Evolutionary conservation across 306 rosid genomes (phyloP).

Genomic region (Lathyrus tuberosus): DNA sequence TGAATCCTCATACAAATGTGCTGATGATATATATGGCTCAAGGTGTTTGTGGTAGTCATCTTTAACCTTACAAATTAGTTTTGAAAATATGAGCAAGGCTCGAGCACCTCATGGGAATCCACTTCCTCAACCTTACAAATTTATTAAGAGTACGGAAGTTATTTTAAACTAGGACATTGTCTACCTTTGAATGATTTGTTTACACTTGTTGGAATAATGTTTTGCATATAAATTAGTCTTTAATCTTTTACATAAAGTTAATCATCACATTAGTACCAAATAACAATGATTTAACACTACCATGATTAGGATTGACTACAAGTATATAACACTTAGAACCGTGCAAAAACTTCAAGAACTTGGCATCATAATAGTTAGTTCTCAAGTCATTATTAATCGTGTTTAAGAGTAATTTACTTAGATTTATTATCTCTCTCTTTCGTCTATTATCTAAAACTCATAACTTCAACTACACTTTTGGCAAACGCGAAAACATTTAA

Average conservation of each 20-base stretch:
- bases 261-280: background rate
- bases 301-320: background rate
- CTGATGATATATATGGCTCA: background rate
- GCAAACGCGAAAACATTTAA: background rate
- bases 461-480: background rate
- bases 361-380: background rate
- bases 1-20: background rate
- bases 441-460: background rate
- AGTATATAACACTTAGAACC: background rate
- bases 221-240: background rate
- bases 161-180: background rate
- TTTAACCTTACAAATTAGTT: too few relatives aligned
- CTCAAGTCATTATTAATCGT: background rate
- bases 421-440: background rate
- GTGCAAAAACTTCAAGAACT: background rate
- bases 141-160: background rate
- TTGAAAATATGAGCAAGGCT: background rate
- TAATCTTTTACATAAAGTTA: background rate
- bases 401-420: background rate
- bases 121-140: background rate
- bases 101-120: background rate
- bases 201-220: background rate
- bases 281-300: background rate
- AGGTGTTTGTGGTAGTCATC: background rate
- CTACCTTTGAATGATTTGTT: background rate